Percentiles rank a stretch among this genome's conserved stretches.
Evolutionary conservation across 192 early-diverging fungal genomes (phyloP).

Genomic region (Backusella parvicylindrica): DNA sequence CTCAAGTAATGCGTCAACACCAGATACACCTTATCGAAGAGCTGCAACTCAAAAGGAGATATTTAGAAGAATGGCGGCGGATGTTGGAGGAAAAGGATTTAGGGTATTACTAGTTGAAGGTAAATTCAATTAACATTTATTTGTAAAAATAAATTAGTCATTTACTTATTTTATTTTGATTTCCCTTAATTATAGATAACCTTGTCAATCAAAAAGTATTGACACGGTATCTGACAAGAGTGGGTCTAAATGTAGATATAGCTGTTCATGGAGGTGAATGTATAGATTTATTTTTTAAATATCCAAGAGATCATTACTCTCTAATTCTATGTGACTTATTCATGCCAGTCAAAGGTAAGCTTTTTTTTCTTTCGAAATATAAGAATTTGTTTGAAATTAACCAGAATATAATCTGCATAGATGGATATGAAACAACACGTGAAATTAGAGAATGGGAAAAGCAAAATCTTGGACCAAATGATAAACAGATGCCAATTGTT

Average conservation of each 20-base stretch:
- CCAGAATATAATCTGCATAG: slow-evolving; percentile 13
- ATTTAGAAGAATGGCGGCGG: slow-evolving; percentile 47
- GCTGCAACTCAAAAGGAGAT: slow-evolving; percentile 47
- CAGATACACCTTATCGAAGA: slow-evolving; percentile 40
- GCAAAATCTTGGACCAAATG: slow-evolving; percentile 20
- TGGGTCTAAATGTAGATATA: slow-evolving; percentile 45
- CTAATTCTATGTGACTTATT: slow-evolving; percentile 56
- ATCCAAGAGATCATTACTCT: slow-evolving; percentile 43
- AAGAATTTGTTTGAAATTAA: neutral
- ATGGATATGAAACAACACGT: slow-evolving; percentile 51
- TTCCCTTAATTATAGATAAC: slow-evolving; percentile 35
- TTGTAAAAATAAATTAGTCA: neutral
- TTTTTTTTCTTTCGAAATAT: neutral
- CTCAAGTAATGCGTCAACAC: neutral
- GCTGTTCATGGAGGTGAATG: slow-evolving; percentile 47
- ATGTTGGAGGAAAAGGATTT: slow-evolving; percentile 45
- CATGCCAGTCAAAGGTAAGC: slow-evolving; percentile 53
- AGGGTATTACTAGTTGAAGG: slow-evolving; percentile 51
- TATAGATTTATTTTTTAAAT: slow-evolving; percentile 38
- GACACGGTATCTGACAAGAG: slow-evolving; percentile 40
- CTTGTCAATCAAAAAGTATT: slow-evolving; percentile 58
- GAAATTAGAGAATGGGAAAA: slow-evolving; percentile 52
- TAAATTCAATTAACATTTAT: too few species aligned
- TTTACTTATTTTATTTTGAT: neutral
- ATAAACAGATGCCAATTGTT: slow-evolving; percentile 48